phyloP scores from a whole-genome alignment of 1,284 basidiomycete species.

The Thecaphora thlaspeos region DNA sequence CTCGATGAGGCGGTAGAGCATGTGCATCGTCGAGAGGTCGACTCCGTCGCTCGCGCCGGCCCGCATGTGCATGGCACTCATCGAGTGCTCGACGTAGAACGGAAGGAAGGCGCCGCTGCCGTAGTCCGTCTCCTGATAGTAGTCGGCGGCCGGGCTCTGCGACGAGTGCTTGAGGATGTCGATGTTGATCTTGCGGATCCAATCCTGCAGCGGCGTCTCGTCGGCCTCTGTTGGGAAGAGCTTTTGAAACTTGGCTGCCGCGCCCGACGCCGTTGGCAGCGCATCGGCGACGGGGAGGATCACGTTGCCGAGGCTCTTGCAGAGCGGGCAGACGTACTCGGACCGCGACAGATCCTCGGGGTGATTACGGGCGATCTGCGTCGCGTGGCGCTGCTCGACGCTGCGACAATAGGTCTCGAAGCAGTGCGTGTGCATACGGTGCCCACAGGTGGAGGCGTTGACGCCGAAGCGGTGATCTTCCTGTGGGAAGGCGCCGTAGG shows the following conservation, averaged over 20 bases:
- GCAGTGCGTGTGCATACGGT: constrained; percentile 95
- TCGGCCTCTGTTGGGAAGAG: constrained; percentile 21
- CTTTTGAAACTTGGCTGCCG: constrained; percentile 4
- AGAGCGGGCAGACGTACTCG: constrained; percentile 97
- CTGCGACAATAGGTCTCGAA: constrained; percentile 87
- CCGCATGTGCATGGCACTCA: constrained; percentile 28
- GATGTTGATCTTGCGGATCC: constrained; percentile 57
- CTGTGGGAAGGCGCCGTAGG: constrained; percentile 58
- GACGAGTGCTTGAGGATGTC: constrained; percentile 54
- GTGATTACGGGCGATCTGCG: constrained; percentile 88
- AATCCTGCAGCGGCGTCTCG: constrained; percentile 44
- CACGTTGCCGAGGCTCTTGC: constrained; percentile 93
- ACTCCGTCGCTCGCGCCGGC: constrained; percentile 25
- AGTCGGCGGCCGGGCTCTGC: constrained; percentile 30
- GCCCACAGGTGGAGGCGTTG: constrained; percentile 85
- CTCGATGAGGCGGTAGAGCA: constrained; percentile 50
- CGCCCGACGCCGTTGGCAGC: constrained; percentile 2
- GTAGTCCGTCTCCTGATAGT: constrained; percentile 37
- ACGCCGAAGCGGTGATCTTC: constrained; percentile 64
- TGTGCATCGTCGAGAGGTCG: constrained; percentile 38
- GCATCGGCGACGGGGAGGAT: constrained; percentile 73
- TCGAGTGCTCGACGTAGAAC: constrained; percentile 39
- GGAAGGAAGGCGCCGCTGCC: constrained; percentile 54
- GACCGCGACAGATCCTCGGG: constrained; percentile 87
- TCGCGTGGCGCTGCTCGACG: constrained; percentile 81